Conservation (phyloP, 208 protist species). For the Trypanosoma rangeli region DNA sequence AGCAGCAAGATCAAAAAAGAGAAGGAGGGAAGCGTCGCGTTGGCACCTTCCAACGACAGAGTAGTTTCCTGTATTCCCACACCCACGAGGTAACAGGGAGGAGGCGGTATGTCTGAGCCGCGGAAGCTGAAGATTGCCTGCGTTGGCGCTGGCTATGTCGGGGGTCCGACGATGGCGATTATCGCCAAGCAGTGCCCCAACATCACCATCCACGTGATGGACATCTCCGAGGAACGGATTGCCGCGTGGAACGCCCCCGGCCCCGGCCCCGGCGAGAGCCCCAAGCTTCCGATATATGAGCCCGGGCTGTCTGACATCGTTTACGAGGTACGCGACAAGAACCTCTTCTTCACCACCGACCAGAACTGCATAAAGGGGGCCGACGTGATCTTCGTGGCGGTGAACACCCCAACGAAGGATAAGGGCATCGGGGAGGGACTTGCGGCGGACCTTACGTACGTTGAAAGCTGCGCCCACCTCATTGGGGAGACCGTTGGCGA, state of each 20-base stretch:
- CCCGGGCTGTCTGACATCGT: constrained; percentile 94
- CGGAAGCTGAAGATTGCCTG: constrained; percentile 55
- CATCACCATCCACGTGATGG: constrained; percentile 90
- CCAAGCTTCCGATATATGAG: constrained; percentile 93
- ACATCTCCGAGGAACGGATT: constrained; percentile 90
- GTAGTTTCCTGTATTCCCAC: not conserved
- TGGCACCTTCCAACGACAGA: not conserved
- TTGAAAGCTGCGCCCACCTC: constrained; percentile 81
- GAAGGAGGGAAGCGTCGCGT: not conserved
- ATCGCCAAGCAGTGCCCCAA: constrained; percentile 94
- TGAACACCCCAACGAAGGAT: constrained; percentile 97
- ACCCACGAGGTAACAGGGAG: not conserved
- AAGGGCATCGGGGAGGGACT: constrained; percentile 90
- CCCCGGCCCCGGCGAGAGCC: constrained; percentile 25
- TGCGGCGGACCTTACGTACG: constrained; percentile 89
- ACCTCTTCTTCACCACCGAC: constrained; percentile 96
- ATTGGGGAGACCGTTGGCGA: constrained; percentile 57
- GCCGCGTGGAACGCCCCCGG: constrained; percentile 91
- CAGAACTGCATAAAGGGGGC: constrained; percentile 58
- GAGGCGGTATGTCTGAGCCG: not conserved
- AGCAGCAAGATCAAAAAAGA: constrained; percentile 18
- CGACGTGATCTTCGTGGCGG: constrained; percentile 97
- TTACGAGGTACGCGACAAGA: constrained; percentile 60
- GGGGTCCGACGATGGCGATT: constrained; percentile 96
- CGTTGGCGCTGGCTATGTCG: constrained; percentile 96